Evolutionary conservation across 2,329 filamentous ascomycete genomes (phyloP).

Genomic region (Diaporthe sp.): DNA sequence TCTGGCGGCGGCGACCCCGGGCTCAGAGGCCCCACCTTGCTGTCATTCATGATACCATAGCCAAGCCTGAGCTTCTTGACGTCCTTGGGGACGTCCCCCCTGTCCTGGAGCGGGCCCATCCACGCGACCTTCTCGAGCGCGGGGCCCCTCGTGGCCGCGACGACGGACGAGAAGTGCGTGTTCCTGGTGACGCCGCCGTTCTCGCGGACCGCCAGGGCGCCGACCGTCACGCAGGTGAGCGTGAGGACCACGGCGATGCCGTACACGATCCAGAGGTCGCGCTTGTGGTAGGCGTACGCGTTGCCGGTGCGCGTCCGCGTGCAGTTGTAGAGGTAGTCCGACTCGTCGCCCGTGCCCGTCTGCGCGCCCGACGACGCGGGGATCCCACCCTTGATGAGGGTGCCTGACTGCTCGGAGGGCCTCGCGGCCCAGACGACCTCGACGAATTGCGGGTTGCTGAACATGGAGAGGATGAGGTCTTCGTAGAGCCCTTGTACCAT

Average conservation of each 20-base stretch:
- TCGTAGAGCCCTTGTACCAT: conserved; percentile 53
- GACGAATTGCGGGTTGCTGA: conserved; percentile 38
- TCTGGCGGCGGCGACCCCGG: conserved; percentile 2
- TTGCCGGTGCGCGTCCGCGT: conserved; percentile 50
- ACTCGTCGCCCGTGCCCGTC: conserved; percentile 19
- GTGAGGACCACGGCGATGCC: conserved; percentile 45
- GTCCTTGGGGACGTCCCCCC: conserved; percentile 43
- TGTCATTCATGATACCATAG: conserved; percentile 45
- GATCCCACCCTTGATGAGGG: conserved; percentile 39
- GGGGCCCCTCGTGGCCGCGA: conserved; percentile 58
- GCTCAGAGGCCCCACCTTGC: background rate
- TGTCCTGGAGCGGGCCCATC: conserved; percentile 41
- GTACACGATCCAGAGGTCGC: conserved; percentile 53
- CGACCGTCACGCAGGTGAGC: conserved; percentile 49
- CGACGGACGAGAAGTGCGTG: conserved; percentile 56
- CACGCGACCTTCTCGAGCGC: conserved; percentile 55
- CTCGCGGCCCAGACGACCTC: conserved; percentile 48
- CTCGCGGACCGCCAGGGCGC: conserved; percentile 52
- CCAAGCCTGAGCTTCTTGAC: conserved; percentile 45
- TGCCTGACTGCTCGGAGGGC: conserved; percentile 47
- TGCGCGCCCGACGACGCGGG: background rate
- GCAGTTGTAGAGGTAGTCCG: conserved; percentile 50
- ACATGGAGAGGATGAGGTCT: conserved; percentile 42
- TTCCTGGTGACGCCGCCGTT: conserved; percentile 54
- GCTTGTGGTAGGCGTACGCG: conserved; percentile 51